A percentile compares a stretch with the other conserved stretches of the same genome.
Conservation (phyloP, 495 filamentous ascomycete genomes). For the Platismatia glauca region DNA sequence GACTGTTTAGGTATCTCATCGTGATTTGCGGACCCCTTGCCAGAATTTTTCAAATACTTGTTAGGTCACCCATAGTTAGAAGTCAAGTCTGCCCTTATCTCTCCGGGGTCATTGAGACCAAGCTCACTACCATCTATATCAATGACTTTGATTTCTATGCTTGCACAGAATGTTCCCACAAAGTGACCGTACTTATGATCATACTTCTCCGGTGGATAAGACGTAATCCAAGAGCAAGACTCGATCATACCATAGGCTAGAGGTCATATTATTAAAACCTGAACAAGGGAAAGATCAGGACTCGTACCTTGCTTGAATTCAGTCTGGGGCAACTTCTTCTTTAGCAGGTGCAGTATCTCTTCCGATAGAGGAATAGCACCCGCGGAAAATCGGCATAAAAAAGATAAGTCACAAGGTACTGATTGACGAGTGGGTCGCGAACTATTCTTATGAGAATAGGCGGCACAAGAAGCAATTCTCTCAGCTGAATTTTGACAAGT, state of each 20-base stretch:
- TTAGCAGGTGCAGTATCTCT: conserved; percentile 51
- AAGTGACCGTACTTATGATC: conserved; percentile 49
- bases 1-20: conserved; percentile 50
- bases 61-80: neutral
- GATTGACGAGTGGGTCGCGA: conserved; percentile 51
- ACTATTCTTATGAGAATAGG: conserved; percentile 62
- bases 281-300: no score
- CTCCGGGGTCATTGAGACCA: conserved; percentile 45
- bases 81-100: conserved; percentile 28
- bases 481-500: conserved; percentile 43
- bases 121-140: conserved; percentile 41
- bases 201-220: conserved; percentile 45
- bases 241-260: conserved; percentile 62
- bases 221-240: conserved; percentile 52
- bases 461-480: conserved; percentile 56
- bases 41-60: conserved; percentile 29
- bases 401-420: conserved; percentile 50
- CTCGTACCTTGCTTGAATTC: conserved; percentile 48
- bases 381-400: conserved; percentile 42
- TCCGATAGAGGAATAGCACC: conserved; percentile 58
- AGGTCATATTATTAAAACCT: no score
- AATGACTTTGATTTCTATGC: conserved; percentile 54
- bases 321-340: conserved; percentile 49
- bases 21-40: conserved; percentile 48
- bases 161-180: conserved; percentile 51